A percentile compares a stretch with the other conserved stretches of the same genome.
Conservation (phyloP, 1,284 basidiomycete genomes). For the Termitomyces sp. region DNA sequence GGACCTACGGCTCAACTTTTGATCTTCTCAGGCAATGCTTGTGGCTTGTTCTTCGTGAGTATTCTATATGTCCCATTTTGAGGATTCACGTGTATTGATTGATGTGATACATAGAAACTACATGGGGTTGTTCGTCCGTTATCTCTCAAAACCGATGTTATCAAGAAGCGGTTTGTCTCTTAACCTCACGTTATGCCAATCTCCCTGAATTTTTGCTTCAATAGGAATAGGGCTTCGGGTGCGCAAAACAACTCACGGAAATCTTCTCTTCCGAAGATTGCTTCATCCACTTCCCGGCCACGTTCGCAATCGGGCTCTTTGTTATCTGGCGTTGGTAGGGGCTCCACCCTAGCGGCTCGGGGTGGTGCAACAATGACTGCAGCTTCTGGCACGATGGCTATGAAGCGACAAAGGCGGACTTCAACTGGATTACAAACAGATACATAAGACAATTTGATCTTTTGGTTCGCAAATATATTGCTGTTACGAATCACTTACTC, state of each 20-base stretch:
- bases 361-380: constrained; percentile 24
- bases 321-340: constrained; percentile 38
- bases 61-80: constrained; percentile 1
- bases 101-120: constrained; percentile 55
- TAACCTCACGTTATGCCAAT: constrained; percentile 5
- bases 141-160: constrained; percentile 94
- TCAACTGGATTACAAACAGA: constrained; percentile 45
- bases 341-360: constrained; percentile 28
- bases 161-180: constrained; percentile 88
- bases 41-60: constrained; percentile 87
- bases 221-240: constrained; percentile 74
- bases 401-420: constrained; percentile 78
- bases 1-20: constrained; percentile 12
- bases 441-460: constrained; percentile 18
- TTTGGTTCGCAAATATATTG: constrained; percentile 16
- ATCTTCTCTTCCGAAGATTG: constrained; percentile 60
- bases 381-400: constrained; percentile 39
- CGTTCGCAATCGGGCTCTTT: constrained; percentile 60
- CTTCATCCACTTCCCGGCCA: constrained; percentile 61
- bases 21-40: constrained; percentile 63
- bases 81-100: constrained; percentile 16
- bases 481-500: constrained; percentile 20
- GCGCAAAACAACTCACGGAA: constrained; percentile 63
- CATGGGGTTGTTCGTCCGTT: constrained; percentile 92
- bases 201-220: constrained; percentile 13